These are phyloP conservation scores for Arabidopsis thaliana DNA, from an alignment of 345 rosid genomes.

Conservation along the genomic window DNA sequence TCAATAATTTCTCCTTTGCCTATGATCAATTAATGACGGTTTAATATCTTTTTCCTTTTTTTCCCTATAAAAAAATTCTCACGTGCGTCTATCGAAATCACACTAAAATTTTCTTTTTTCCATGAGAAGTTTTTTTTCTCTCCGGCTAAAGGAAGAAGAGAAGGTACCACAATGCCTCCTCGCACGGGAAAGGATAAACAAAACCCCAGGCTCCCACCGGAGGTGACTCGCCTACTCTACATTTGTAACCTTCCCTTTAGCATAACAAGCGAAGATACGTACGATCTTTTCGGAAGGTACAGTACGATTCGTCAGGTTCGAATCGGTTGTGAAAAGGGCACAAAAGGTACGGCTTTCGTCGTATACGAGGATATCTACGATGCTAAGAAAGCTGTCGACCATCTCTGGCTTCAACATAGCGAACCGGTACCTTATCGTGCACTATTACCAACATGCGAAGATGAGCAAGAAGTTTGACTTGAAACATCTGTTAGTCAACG, in stretches of 20 bases:
- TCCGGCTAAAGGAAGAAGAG: constrained; percentile 19
- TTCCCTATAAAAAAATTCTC: too few relatives aligned
- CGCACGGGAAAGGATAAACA: constrained; percentile 52
- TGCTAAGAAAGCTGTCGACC: too few relatives aligned
- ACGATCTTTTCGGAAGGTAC: constrained; percentile 97
- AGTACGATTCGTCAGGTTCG: constrained; percentile 98
- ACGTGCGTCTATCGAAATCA: neutral
- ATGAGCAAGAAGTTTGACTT: too few relatives aligned
- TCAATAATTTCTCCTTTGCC: too few relatives aligned
- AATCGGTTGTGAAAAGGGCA: constrained; percentile 66
- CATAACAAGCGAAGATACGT: constrained; percentile 99
- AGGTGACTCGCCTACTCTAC: constrained; percentile 91
- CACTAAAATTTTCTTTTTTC: neutral
- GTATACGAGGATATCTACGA: too few relatives aligned
- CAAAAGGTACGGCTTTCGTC: too few relatives aligned
- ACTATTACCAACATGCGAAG: too few relatives aligned
- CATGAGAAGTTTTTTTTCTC: neutral
- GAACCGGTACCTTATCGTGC: too few relatives aligned
- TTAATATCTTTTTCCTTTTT: too few relatives aligned
- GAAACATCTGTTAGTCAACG: too few relatives aligned
- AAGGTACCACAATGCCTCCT: constrained; percentile 61
- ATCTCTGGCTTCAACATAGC: too few relatives aligned
- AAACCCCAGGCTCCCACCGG: constrained; percentile 93
- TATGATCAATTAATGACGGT: too few relatives aligned
- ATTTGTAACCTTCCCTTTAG: constrained; percentile 98